Evolutionary conservation across 164 flowering plant species (phyloP).

Genomic region (Paratinospora sagittata): DNA sequence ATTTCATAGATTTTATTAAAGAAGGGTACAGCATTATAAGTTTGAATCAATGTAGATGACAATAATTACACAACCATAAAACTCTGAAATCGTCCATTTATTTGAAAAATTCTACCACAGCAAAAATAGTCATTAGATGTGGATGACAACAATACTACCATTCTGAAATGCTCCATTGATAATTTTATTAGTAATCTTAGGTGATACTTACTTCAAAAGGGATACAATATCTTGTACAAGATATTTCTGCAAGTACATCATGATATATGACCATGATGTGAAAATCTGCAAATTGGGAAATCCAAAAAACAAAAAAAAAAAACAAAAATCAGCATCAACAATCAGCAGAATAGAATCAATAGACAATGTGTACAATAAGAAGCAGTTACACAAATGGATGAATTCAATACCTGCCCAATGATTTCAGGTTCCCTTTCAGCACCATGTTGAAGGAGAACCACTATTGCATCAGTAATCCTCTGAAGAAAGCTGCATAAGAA

Average conservation of each 20-base stretch:
- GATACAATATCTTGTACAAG: constrained; percentile 40
- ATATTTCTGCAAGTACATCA: constrained; percentile 80
- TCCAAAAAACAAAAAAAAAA: too few relatives aligned
- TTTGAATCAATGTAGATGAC: too few relatives aligned
- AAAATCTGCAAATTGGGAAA: constrained; percentile 61
- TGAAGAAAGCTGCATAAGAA: constrained; percentile 50
- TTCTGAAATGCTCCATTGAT: too few relatives aligned
- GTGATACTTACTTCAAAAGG: constrained; percentile 58
- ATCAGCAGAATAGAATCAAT: constrained; percentile 1
- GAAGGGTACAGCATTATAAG: too few relatives aligned
- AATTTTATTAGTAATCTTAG: too few relatives aligned
- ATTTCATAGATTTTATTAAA: too few relatives aligned
- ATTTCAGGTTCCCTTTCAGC: constrained; percentile 88
- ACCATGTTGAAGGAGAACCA: constrained; percentile 64
- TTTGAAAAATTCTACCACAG: too few relatives aligned
- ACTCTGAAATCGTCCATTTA: too few relatives aligned
- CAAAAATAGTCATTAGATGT: neutral
- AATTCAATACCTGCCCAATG: constrained; percentile 63
- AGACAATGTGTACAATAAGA: neutral
- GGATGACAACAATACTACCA: too few relatives aligned
- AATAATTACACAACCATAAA: too few relatives aligned
- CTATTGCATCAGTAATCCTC: constrained; percentile 42
- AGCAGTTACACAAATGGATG: too few relatives aligned
- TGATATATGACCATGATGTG: constrained; percentile 66
- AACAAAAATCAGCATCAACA: neutral